phyloP scores from a whole-genome alignment of 495 filamentous ascomycete species.

The Filosporella fistucella region DNA sequence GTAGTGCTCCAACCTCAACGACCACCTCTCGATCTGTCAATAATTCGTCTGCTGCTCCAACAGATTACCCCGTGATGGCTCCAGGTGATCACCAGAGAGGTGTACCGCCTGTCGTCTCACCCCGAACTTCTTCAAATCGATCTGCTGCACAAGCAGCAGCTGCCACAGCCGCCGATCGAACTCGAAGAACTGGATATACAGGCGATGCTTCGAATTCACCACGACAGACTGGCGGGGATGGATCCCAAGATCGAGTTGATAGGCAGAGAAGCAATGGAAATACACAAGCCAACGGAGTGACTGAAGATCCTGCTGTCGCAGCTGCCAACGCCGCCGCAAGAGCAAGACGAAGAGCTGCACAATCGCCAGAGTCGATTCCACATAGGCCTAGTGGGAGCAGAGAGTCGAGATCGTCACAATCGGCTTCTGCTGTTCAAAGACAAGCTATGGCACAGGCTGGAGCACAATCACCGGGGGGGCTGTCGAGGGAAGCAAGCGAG shows the following conservation, averaged over 20 bases:
- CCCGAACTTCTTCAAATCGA: constrained; percentile 60
- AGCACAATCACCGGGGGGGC: constrained; percentile 31
- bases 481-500: constrained; percentile 51
- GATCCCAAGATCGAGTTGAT: constrained; percentile 20
- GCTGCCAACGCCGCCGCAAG: constrained; percentile 38
- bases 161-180: constrained; percentile 13
- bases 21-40: constrained; percentile 28
- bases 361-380: constrained; percentile 31
- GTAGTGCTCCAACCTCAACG: constrained; percentile 18
- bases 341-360: constrained; percentile 44
- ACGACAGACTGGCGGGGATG: constrained; percentile 37
- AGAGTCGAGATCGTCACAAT: constrained; percentile 42
- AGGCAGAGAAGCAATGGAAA: constrained; percentile 32
- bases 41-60: constrained; percentile 34
- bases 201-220: constrained; percentile 35
- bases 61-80: constrained; percentile 28
- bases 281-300: constrained; percentile 20
- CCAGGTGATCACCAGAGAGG: constrained; percentile 27
- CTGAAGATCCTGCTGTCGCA: constrained; percentile 31
- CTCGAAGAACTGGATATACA: constrained; percentile 21
- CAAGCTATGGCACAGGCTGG: constrained; percentile 35
- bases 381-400: constrained; percentile 42
- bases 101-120: constrained; percentile 46
- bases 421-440: constrained; percentile 22
- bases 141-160: constrained; percentile 19